Base-by-base conservation (phyloP, 2,329 filamentous ascomycete species). In the Colletotrichum musicola region DNA sequence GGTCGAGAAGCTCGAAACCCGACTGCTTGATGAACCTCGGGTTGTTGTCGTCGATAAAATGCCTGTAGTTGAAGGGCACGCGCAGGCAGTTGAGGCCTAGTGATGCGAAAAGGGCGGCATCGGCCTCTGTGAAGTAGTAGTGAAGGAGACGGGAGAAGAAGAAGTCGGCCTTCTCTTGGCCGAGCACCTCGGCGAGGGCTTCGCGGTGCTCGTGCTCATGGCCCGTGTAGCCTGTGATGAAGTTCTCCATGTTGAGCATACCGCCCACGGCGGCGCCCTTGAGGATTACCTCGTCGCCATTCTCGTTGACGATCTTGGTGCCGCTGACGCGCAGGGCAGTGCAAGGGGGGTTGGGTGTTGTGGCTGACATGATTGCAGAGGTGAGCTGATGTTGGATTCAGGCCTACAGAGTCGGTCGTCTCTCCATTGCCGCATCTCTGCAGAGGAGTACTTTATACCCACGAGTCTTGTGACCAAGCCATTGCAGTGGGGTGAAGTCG, bases 151-250 rank as follows among this genome's bases (percentile, higher is more conserved):
- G 83, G 70, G 88, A 85, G 72, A 90, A 89, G 78, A 90, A 89
- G 78, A 84, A 89, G 12, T 88, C 81, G 62, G 87, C 84, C 72
- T 88, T 89, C 59, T 89, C 83, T 55, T 83, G 73, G 1, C 88
- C 88, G 0, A 90, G 78, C 0, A 86, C 84, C 62, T 83, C 80
- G 1, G 83, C 77, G 77, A 90, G 82, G 2, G 86, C 83, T 2
- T 81, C 81, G 9, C 87, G 84, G 70, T 88, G 85, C 68, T 89
- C 82, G n/a, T 80, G 80, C 74, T 90, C 88, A 63, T 88, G 86
- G 20, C 86, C 88, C 5, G 87, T 80, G 70, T 85, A 90, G n/a
- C 88, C 88, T 0, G 86, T 88, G 71, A 90, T 90, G 80, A 90
- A 90, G 74, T 89, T 89, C 75, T 89, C 87, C 85, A 88, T 88